Conservation (phyloP, 768 basidiomycete genomes). For the Strobilomyces echinocephalus region DNA sequence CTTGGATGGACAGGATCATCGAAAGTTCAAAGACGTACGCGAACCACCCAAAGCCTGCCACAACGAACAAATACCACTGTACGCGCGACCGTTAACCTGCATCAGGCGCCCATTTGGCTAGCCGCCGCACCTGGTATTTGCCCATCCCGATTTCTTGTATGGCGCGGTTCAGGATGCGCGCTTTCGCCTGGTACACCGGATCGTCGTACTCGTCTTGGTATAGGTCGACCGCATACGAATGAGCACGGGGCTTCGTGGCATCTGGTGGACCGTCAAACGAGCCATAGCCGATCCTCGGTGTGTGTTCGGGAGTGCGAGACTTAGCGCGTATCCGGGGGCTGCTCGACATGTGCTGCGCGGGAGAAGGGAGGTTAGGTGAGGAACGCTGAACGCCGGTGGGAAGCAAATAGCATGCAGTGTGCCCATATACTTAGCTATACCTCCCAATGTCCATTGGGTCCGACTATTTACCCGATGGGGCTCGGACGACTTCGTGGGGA, state of each 20-base stretch:
- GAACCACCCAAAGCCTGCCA: conserved; percentile 41
- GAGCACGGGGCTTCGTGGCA: background rate
- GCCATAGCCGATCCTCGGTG: background rate
- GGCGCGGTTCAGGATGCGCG: conserved; percentile 41
- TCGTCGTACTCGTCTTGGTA: conserved; percentile 37
- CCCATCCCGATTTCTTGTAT: conserved; percentile 57
- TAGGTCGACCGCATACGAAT: conserved; percentile 28
- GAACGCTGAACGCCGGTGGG: background rate
- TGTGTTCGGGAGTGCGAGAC: background rate
- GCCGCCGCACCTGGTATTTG: conserved; percentile 41
- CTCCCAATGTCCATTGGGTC: too few relatives aligned
- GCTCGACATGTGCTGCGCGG: background rate
- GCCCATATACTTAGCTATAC: too few relatives aligned
- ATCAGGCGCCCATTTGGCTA: background rate
- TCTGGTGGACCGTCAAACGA: background rate
- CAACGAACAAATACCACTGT: conserved; percentile 37
- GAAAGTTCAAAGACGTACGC: conserved; percentile 24
- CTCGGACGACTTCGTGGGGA: too few relatives aligned
- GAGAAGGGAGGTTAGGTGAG: background rate
- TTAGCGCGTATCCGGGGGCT: background rate
- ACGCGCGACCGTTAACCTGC: conserved; percentile 6
- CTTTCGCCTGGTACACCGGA: conserved; percentile 48
- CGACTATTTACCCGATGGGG: too few relatives aligned
- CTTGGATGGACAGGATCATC: too few relatives aligned
- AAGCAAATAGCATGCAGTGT: too few relatives aligned